phyloP scores from a whole-genome alignment of 192 early-diverging fungal species.

The Backusella sp. region DNA sequence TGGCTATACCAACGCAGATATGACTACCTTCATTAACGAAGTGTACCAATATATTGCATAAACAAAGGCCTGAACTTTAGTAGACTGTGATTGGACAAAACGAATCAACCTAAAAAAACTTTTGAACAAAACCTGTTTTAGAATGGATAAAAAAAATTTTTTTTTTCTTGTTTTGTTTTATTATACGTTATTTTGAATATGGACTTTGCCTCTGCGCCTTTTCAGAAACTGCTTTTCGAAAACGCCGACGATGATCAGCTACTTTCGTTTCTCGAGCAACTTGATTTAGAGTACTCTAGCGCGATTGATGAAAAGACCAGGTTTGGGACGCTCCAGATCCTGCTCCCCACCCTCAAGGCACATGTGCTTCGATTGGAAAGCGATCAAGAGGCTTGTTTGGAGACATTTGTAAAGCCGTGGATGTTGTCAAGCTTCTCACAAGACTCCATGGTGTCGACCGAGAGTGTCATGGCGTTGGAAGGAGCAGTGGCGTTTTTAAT shows the following conservation, averaged over 20 bases:
- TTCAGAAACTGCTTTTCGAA: slow-evolving; percentile 21
- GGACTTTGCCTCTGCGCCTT: slow-evolving; percentile 28
- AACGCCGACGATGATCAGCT: slow-evolving; percentile 20
- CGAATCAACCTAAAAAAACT: too few species aligned
- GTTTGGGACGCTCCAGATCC: slow-evolving; percentile 32
- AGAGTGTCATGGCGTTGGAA: slow-evolving; percentile 22
- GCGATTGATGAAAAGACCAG: slow-evolving; percentile 27
- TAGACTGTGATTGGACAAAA: too few species aligned
- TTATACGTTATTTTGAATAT: not conserved
- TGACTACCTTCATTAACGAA: too few species aligned
- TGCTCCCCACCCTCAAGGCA: slow-evolving; percentile 29
- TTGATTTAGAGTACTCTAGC: slow-evolving; percentile 11
- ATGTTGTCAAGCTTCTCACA: slow-evolving; percentile 27
- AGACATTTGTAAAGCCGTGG: slow-evolving; percentile 18
- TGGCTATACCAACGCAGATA: too few species aligned
- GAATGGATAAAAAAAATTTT: too few species aligned
- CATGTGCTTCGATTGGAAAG: slow-evolving; percentile 13
- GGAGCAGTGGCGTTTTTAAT: slow-evolving; percentile 18
- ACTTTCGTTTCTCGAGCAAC: slow-evolving; percentile 10
- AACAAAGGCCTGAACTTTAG: too few species aligned
- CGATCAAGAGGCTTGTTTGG: slow-evolving; percentile 10
- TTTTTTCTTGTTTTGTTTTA: too few species aligned
- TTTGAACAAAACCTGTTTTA: too few species aligned
- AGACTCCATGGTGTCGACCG: slow-evolving; percentile 30
- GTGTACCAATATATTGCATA: too few species aligned